Conservation (phyloP, 352 stramenopile species). For the Pythium grandisporangium region DNA sequence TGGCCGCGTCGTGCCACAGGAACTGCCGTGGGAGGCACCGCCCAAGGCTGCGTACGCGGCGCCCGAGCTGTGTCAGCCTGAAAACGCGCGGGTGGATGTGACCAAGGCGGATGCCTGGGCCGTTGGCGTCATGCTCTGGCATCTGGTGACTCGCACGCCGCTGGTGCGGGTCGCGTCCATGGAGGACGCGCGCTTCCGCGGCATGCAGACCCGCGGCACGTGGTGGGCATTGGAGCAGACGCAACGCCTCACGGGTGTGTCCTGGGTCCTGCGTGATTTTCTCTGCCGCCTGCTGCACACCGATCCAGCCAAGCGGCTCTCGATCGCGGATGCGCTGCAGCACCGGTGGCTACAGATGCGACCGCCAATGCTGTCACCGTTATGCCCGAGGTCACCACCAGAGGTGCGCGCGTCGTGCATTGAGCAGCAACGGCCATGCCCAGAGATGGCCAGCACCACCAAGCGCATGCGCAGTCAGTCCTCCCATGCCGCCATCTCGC, state of each 20-base stretch:
- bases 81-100: slow-evolving; percentile 22
- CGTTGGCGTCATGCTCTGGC: slow-evolving; percentile 62
- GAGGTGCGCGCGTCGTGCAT: neutral
- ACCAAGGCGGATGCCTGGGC: slow-evolving; percentile 61
- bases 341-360: slow-evolving; percentile 35
- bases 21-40: slow-evolving; percentile 1
- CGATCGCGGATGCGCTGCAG: slow-evolving; percentile 30
- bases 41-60: slow-evolving; percentile 64
- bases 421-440: no score
- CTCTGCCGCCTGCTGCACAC: slow-evolving; percentile 40
- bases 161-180: slow-evolving; percentile 31
- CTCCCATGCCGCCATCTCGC: slow-evolving; percentile 34
- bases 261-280: slow-evolving; percentile 25
- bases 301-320: slow-evolving; percentile 32
- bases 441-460: neutral
- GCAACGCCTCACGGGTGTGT: slow-evolving; percentile 13
- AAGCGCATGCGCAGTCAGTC: slow-evolving; percentile 13
- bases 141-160: slow-evolving; percentile 49
- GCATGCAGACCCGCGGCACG: slow-evolving; percentile 23
- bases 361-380: neutral
- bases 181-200: slow-evolving; percentile 37
- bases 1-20: slow-evolving; percentile 16
- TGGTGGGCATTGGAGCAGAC: slow-evolving; percentile 17
- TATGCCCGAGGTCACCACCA: slow-evolving; percentile 10
- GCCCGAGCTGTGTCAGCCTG: slow-evolving; percentile 29